Base-by-base conservation (phyloP, 169 alveolate genomes). In the Plasmodium yoelii region DNA sequence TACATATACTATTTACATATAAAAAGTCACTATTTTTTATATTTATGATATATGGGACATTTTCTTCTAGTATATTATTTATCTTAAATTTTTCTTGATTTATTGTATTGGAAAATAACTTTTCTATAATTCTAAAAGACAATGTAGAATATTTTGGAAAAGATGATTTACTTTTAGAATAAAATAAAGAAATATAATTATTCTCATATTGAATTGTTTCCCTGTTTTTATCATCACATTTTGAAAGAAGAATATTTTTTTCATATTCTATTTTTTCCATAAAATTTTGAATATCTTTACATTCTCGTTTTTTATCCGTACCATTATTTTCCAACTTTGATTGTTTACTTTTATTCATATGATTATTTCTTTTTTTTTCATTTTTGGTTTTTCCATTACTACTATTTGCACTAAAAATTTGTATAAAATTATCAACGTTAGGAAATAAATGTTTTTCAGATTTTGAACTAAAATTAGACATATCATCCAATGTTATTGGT, bases 71-170 rank as follows among this genome's bases (percentile, higher is more conserved):
- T 42, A 67, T 68, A 34, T 26, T 82, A 39, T 68, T 82, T 82
- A 82, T 71, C 19, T 82, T 82, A 82, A 68, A 82, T 47, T 82
- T 82, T 26, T 82, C 90, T 60, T 82, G 90, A 13, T 44, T 8
- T 47, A 82, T 51, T 8, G 34, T 56, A n/a, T 68, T 44, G n/a
- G 82, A 68, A 67, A 34, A 67, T 28, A 65, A 49, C 74, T 68
- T 82, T 68, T 82, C 90, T 46, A 59, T 60, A n/a, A 42, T 68
- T 82, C 18, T 82, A 53, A 55, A 56, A n/a, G 60, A 56, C 86
- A 82, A 82, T 19, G 90, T 82, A 28, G 86, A 19, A 55, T 82
- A 82, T 60, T 55, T 67, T 10, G 90, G 90, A 13, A 57, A 68
- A 47, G 73, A 68, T 8, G 19, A 49, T n/a, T 67, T 68, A n/a